Evolutionary conservation across 1,284 basidiomycete genomes (phyloP), one percentile per base, ranked within the genome.

Genomic region (Boletus albobrunnescens): DNA sequence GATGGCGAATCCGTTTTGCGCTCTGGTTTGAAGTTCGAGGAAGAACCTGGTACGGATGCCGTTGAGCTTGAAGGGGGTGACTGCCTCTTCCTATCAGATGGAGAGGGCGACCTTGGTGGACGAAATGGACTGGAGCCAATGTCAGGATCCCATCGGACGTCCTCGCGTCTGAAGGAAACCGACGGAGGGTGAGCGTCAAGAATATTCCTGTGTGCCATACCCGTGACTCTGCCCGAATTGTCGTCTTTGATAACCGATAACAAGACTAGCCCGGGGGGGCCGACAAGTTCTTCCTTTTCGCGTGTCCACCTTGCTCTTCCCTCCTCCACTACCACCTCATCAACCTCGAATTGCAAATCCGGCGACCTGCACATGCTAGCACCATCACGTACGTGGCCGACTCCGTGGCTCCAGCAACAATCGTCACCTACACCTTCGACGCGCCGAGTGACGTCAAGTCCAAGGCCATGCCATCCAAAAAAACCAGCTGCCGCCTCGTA

Each of bases 401-500:
- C 28, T n/a, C 13, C 43, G 16, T 23, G 19, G 24, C 10, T 17
- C 35, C 50, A 41, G 14, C 32, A 36, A 31, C 23, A 17, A 7
- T 28, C 40, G 14, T 31, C 40, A 9, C 31, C 36, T 17, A 36
- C n/a, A 14, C 12, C 28, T 6, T 41, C 40, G 8, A 33, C 17
- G 22, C 38, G 16, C 26, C 35, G 45, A 27, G 43, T 30, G 44
- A 47, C 16, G 19, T 42, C 58, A 16, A 50, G 20, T 10, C 61
- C 49, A 28, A 62, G 50, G 19, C 63, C 63, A 24, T 49, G 51
- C 60, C 60, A 65, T 6, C 60, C 63, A 44, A 44, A 65, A 56
- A 62, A 62, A 31, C 61, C 60, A 3, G 61, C 52, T 2, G 63
- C 56, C 0, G 55, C 56, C 41, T 62, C 63, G 39, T 62, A 62